Evolutionary conservation across 2,329 filamentous ascomycete species (phyloP).

Genomic region (Biscogniauxia sp.): DNA sequence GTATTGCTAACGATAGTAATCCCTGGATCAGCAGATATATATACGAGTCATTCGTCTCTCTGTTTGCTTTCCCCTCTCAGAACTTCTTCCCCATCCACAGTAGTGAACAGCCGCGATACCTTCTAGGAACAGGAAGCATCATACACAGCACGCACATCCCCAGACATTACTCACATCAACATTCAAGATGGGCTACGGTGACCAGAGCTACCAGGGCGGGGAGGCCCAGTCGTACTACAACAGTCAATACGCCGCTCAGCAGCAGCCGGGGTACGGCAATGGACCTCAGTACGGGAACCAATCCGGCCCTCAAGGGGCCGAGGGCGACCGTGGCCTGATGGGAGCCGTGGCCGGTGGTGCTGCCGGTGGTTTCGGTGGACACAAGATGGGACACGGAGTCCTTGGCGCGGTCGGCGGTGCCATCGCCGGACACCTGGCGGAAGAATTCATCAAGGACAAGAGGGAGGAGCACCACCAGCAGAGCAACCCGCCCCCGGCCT

Average conservation of each 20-base stretch:
- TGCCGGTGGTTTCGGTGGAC: constrained; percentile 40
- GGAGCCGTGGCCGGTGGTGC: constrained; percentile 40
- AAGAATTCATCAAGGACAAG: constrained; percentile 40
- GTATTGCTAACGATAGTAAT: background rate
- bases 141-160: background rate
- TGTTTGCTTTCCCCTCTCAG: background rate
- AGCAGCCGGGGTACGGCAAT: background rate
- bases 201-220: background rate
- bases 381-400: constrained; percentile 39
- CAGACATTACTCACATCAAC: background rate
- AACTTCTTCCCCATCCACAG: background rate
- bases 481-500: constrained; percentile 12
- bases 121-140: background rate
- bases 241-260: no score
- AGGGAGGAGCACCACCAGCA: constrained; percentile 28
- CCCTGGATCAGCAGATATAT: background rate
- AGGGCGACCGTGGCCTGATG: constrained; percentile 41
- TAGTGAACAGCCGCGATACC: background rate
- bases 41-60: background rate
- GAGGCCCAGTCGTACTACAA: background rate
- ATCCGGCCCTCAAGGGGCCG: constrained; percentile 6
- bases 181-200: background rate
- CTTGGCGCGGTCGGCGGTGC: constrained; percentile 42
- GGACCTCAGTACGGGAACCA: background rate
- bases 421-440: constrained; percentile 40